Base-by-base conservation (phyloP, 768 basidiomycete genomes). In the Naganishia kalamii region DNA sequence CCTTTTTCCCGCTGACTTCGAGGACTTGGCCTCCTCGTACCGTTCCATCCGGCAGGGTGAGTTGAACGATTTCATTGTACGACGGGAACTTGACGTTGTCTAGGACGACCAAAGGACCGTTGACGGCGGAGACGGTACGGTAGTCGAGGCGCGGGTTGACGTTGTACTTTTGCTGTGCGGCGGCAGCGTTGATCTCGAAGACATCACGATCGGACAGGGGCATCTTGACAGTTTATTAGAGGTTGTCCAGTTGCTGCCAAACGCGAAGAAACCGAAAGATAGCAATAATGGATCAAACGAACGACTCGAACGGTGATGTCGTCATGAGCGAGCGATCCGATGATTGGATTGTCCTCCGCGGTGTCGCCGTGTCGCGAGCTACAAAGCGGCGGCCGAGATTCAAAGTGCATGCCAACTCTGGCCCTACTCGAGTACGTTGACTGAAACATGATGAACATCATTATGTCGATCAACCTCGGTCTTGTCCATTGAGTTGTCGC, bases 11-110 rank as follows among this genome's bases (percentile, higher is more conserved):
- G 76, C 90, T 88, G 43, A 99, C 92, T 79, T 99, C 96, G 52
- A 99, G 86, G 12, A 98, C 94, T 79, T 98, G 96, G 30, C 96
- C 96, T 19, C 92, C 92, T 70, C 96, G 88, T 75, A 87, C 89
- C 30, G 92, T 83, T 15, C 96, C 96, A 78, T 99, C 94, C 10
- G 94, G 92, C 40, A 99, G 83, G 13, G 93, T 96, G 70, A 98
- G 82, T 74, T 89, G 86, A 29, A 98, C 94, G 74, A 97, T 98
- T 82, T 98, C 94, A 79, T 97, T 97, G 83, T 96, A 98, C 23
- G 92, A 90, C 5, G 93, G 88, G 78, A 96, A 97, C 91, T 94
- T 96, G 84, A 99, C 94, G 77, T 98, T 97, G 81, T 99, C 94
- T 69, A 99, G 82, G 15, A 99, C 87, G 65, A 99, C 96, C 60